Evolutionary conservation across 2,329 filamentous ascomycete genomes (phyloP).

Genomic region (Aspergillus sp.): DNA sequence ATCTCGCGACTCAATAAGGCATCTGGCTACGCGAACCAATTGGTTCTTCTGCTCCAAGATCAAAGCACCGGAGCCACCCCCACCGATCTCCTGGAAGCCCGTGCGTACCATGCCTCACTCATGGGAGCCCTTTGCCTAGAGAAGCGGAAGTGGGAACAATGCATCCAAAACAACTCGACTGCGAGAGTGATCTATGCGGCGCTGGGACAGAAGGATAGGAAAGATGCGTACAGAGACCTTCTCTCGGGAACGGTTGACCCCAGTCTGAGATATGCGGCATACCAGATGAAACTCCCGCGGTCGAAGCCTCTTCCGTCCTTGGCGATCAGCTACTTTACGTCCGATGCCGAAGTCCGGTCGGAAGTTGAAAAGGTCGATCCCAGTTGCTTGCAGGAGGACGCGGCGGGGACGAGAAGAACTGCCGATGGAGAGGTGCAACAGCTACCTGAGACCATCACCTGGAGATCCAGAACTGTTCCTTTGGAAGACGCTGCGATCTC

Average conservation of each 20-base stretch:
- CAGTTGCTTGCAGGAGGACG: conserved; percentile 62
- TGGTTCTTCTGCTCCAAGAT: conserved; percentile 67
- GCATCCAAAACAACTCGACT: conserved; percentile 72
- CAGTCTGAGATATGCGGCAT: conserved; percentile 90
- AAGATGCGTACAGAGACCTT: conserved; percentile 82
- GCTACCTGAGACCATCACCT: conserved; percentile 73
- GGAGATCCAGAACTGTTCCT: conserved; percentile 80
- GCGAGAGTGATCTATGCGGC: conserved; percentile 81
- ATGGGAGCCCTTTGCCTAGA: conserved; percentile 79
- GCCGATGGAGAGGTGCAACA: conserved; percentile 46
- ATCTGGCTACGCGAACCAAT: conserved; percentile 64
- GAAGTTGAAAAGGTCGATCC: conserved; percentile 71
- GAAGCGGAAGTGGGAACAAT: conserved; percentile 79
- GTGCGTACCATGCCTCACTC: conserved; percentile 77
- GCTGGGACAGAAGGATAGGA: conserved; percentile 62
- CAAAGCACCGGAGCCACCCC: conserved; percentile 61
- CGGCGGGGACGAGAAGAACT: conserved; percentile 48
- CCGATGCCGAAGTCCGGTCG: conserved; percentile 58
- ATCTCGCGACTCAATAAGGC: conserved; percentile 84
- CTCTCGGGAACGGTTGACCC: conserved; percentile 85
- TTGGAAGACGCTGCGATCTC: conserved; percentile 93
- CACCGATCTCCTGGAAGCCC: conserved; percentile 77
- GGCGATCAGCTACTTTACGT: conserved; percentile 74
- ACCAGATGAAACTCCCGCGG: conserved; percentile 83
- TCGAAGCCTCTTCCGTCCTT: conserved; percentile 79